Evolutionary conservation across 495 filamentous ascomycete genomes (phyloP).

Genomic region (Daldinia bambusicola): DNA sequence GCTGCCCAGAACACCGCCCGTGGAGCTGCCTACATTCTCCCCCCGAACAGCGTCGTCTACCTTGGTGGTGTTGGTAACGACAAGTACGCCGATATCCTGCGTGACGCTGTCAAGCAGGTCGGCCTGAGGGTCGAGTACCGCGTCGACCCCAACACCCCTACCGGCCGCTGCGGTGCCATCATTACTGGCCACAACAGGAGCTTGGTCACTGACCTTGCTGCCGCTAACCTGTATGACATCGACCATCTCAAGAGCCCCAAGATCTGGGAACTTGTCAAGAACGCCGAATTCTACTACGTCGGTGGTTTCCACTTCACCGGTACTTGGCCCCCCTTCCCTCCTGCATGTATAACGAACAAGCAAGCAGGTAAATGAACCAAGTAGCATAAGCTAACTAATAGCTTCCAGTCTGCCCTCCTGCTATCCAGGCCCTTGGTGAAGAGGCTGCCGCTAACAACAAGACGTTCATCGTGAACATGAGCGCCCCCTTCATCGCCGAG

Average conservation of each 20-base stretch:
- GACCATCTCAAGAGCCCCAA: conserved; percentile 92
- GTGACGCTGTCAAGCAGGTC: conserved; percentile 77
- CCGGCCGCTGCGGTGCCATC: conserved; percentile 93
- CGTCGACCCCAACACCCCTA: conserved; percentile 80
- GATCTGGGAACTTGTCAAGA: conserved; percentile 89
- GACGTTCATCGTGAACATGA: conserved; percentile 87
- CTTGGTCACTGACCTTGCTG: conserved; percentile 95
- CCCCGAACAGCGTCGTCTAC: conserved; percentile 86
- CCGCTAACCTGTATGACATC: conserved; percentile 95
- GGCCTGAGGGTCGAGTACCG: conserved; percentile 94
- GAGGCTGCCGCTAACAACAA: conserved; percentile 91
- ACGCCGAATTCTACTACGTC: conserved; percentile 88
- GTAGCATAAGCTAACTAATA: conserved; percentile 6
- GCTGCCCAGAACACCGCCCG: conserved; percentile 98
- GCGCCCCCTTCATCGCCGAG: conserved; percentile 93
- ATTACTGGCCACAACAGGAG: conserved; percentile 94
- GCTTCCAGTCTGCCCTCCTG: conserved; percentile 83
- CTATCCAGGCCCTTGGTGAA: conserved; percentile 86
- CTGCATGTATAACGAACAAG: not conserved
- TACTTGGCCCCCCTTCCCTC: conserved; percentile 18
- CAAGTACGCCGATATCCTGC: conserved; percentile 87
- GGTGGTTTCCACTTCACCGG: conserved; percentile 79
- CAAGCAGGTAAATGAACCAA: not conserved
- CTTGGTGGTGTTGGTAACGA: conserved; percentile 92
- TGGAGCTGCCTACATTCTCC: conserved; percentile 95